These are phyloP conservation scores for Blakeslea trispora DNA, from an alignment of 371 early-diverging fungal genomes.

Conservation along the genomic window DNA sequence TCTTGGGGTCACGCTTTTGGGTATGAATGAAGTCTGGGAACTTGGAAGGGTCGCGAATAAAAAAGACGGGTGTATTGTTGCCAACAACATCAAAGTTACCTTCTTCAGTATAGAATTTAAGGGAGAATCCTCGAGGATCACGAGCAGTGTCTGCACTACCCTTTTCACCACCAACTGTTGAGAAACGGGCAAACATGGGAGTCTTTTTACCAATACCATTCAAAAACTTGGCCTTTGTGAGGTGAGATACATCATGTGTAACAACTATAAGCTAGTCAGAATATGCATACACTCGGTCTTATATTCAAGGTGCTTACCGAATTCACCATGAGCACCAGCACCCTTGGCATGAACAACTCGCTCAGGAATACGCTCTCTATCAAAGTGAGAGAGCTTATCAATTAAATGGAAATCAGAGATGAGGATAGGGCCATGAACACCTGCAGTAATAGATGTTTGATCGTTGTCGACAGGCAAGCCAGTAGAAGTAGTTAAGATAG, in stretches of 20 bases:
- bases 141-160: conserved; percentile 78
- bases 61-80: conserved; percentile 72
- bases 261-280: conserved; percentile 53
- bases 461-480: conserved; percentile 71
- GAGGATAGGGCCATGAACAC: conserved; percentile 45
- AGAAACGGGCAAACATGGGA: conserved; percentile 79
- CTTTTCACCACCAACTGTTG: conserved; percentile 79
- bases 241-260: conserved; percentile 70
- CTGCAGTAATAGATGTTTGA: conserved; percentile 66
- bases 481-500: conserved; percentile 44
- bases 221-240: conserved; percentile 79
- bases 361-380: conserved; percentile 79
- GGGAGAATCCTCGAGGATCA: conserved; percentile 79
- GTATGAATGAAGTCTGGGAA: conserved; percentile 87
- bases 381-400: conserved; percentile 83
- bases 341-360: conserved; percentile 54
- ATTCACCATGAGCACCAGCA: conserved; percentile 66
- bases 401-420: conserved; percentile 77
- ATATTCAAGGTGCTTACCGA: no score
- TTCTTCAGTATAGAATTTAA: conserved; percentile 81
- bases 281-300: conserved; percentile 4
- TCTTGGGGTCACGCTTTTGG: conserved; percentile 79
- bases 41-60: conserved; percentile 76
- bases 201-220: conserved; percentile 73
- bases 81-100: conserved; percentile 79